A percentile compares a stretch with the other conserved stretches of the same genome.
Conservation (phyloP, 2,329 filamentous ascomycete genomes). For the Blumeriella jaapii region DNA sequence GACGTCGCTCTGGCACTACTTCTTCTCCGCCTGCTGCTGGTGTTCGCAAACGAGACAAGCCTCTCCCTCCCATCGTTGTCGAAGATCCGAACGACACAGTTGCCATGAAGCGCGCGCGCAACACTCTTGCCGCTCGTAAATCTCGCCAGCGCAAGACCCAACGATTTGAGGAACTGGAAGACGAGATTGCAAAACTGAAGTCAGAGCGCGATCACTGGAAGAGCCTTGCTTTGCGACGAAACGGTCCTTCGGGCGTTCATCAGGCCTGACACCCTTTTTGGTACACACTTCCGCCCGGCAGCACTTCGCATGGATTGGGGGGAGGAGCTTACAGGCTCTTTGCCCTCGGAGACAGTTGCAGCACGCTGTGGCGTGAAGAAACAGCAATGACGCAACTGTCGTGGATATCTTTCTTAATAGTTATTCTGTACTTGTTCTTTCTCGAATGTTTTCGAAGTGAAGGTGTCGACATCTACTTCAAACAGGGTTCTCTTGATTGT, state of each 20-base stretch:
- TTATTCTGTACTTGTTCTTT: constrained; percentile 13
- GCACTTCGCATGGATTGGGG: constrained; percentile 27
- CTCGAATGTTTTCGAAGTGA: constrained; percentile 1
- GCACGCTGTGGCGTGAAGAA: constrained; percentile 19
- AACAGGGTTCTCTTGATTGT: constrained; percentile 7
- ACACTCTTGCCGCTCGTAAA: constrained; percentile 87
- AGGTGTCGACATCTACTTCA: constrained; percentile 1
- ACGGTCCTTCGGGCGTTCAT: constrained; percentile 7
- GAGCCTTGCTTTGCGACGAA: constrained; percentile 24
- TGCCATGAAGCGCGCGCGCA: constrained; percentile 88
- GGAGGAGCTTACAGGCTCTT: constrained; percentile 21
- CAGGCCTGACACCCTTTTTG: constrained; percentile 15
- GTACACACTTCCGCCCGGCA: constrained; percentile 17
- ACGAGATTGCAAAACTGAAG: constrained; percentile 57
- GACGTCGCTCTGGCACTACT: constrained; percentile 39
- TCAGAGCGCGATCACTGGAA: constrained; percentile 57
- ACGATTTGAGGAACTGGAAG: constrained; percentile 63
- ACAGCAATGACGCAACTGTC: constrained; percentile 23
- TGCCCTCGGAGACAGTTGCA: constrained; percentile 23
- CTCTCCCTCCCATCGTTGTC: constrained; percentile 65
- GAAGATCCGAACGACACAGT: constrained; percentile 61
- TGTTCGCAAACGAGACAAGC: constrained; percentile 68
- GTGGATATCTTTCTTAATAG: constrained; percentile 16
- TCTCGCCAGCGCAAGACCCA: constrained; percentile 78
- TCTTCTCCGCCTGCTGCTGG: constrained; percentile 60